Conservation (phyloP, 2,329 filamentous ascomycete species). For the Biscogniauxia mediterranea region DNA sequence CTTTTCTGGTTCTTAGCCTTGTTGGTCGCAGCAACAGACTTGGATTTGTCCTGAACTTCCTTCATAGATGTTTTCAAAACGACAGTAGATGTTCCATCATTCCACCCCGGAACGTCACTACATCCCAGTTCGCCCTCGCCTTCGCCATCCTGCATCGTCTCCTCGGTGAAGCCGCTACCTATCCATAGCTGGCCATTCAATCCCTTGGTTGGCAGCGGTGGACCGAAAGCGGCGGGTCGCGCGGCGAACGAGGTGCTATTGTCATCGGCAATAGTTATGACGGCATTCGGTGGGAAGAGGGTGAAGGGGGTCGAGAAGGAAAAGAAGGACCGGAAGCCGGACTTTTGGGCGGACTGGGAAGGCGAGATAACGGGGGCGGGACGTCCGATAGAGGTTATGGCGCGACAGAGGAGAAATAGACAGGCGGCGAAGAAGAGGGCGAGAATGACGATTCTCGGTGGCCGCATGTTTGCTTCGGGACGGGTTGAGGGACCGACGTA, state of each 20-base stretch:
- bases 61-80: conserved; percentile 42
- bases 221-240: conserved; percentile 89
- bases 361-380: conserved; percentile 27
- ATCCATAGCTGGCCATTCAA: conserved; percentile 91
- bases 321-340: conserved; percentile 58
- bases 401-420: conserved; percentile 55
- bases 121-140: conserved; percentile 87
- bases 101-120: conserved; percentile 90
- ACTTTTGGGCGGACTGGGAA: conserved; percentile 33
- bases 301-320: conserved; percentile 76
- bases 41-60: conserved; percentile 29
- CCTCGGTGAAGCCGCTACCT: conserved; percentile 86
- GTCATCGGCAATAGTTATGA: conserved; percentile 95
- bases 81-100: conserved; percentile 54
- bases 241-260: conserved; percentile 97
- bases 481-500: not conserved
- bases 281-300: conserved; percentile 90
- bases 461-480: conserved; percentile 46
- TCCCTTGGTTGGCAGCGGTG: conserved; percentile 69
- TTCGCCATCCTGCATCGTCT: conserved; percentile 61
- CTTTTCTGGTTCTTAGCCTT: conserved; percentile 38
- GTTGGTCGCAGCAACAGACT: conserved; percentile 28
- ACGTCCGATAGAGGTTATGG: conserved; percentile 42
- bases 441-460: conserved; percentile 54
- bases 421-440: conserved; percentile 52